phyloP scores from a whole-genome alignment of 2,329 filamentous ascomycete species.

The Zasmidium cellare region DNA sequence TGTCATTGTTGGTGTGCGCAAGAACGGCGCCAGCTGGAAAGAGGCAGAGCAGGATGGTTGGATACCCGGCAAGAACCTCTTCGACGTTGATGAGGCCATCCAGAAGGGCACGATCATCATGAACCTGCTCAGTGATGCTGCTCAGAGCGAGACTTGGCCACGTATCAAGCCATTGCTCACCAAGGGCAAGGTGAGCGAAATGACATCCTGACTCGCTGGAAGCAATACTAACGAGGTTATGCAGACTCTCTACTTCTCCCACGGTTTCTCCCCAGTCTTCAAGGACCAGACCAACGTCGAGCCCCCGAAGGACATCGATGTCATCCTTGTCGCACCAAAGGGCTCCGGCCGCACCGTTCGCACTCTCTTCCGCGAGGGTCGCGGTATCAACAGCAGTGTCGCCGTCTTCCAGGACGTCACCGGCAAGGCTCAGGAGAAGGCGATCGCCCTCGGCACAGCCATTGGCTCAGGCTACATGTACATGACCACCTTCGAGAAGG shows the following conservation, averaged over 20 bases:
- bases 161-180: constrained; percentile 95
- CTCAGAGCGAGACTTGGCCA: constrained; percentile 98
- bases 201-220: too few species aligned
- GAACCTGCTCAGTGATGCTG: constrained; percentile 98
- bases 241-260: constrained; percentile 99
- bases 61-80: constrained; percentile 97
- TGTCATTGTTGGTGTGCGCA: constrained; percentile 97
- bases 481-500: constrained; percentile 99
- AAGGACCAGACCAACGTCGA: constrained; percentile 99
- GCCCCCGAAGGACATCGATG: constrained; percentile 90
- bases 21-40: constrained; percentile 98
- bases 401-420: constrained; percentile 98
- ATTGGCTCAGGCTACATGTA: constrained; percentile 98
- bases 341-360: constrained; percentile 98
- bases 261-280: constrained; percentile 99
- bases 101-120: constrained; percentile 91
- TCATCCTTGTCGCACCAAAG: constrained; percentile 99
- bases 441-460: constrained; percentile 92
- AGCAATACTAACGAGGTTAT: too few species aligned
- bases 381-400: constrained; percentile 99
- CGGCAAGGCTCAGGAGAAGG: constrained; percentile 97
- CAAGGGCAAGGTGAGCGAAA: constrained; percentile 99
- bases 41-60: constrained; percentile 96
- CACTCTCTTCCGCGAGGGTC: constrained; percentile 97
- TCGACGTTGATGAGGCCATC: constrained; percentile 97